Evolutionary conservation across 352 stramenopile genomes (phyloP).

Genomic region (Phytophthora hybrid): DNA sequence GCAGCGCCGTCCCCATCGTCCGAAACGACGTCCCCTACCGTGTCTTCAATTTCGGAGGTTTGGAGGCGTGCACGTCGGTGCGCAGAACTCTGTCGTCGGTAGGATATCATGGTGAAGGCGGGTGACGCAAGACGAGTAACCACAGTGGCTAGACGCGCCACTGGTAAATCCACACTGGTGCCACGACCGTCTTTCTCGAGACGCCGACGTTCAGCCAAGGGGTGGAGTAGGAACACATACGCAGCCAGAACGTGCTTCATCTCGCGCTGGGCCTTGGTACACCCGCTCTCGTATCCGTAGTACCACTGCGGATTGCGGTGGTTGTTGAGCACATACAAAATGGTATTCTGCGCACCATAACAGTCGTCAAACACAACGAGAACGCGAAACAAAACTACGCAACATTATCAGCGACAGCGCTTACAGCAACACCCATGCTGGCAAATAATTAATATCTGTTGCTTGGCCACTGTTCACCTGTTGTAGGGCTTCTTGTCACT

Average conservation of each 20-base stretch:
- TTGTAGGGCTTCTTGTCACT: too few relatives aligned
- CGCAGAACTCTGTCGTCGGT: constrained; percentile 27
- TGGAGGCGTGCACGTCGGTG: not conserved
- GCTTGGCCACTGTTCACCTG: too few relatives aligned
- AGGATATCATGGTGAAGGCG: constrained; percentile 44
- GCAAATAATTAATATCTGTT: too few relatives aligned
- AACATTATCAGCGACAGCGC: not conserved
- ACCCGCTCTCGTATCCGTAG: constrained; percentile 23
- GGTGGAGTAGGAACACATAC: constrained; percentile 41
- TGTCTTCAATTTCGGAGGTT: not conserved
- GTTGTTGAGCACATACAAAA: constrained; percentile 51
- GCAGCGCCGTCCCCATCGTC: not conserved
- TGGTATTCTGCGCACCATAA: constrained; percentile 29
- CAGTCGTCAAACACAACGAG: not conserved
- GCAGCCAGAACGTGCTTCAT: constrained; percentile 5
- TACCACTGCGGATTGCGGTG: constrained; percentile 46
- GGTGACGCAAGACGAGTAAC: constrained; percentile 35
- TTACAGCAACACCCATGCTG: not conserved
- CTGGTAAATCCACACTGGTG: not conserved
- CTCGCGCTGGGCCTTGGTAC: not conserved
- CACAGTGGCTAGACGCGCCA: constrained; percentile 22
- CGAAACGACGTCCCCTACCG: not conserved
- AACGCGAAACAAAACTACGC: not conserved
- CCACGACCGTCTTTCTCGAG: not conserved
- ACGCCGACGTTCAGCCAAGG: not conserved